Evolutionary conservation across 2,329 filamentous ascomycete species (phyloP).

Genomic region (Colletotrichum sp.): DNA sequence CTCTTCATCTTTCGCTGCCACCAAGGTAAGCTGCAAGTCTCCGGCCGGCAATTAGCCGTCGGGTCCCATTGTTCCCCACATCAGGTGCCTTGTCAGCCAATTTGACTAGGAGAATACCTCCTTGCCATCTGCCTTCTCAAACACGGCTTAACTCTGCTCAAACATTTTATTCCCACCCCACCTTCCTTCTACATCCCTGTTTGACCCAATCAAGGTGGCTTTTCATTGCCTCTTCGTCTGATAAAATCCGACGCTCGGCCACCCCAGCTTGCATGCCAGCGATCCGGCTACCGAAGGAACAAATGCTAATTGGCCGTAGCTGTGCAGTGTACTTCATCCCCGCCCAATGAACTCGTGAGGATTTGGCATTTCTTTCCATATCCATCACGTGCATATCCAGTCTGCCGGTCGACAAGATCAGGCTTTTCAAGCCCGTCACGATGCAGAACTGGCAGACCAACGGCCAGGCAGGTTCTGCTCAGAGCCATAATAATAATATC

Average conservation of each 20-base stretch:
- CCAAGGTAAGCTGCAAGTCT: conserved; percentile 16
- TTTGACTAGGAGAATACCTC: neutral
- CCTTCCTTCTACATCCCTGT: neutral
- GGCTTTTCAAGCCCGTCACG: neutral
- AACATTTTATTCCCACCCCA: neutral
- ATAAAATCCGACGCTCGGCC: conserved; percentile 2
- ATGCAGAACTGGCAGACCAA: conserved; percentile 25
- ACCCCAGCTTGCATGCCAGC: neutral
- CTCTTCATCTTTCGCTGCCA: neutral
- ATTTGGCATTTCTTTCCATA: neutral
- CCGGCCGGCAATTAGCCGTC: conserved; percentile 12
- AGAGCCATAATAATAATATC: conserved; percentile 21
- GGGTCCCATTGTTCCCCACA: neutral
- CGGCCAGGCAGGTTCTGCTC: conserved; percentile 16
- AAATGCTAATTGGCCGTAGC: conserved; percentile 15
- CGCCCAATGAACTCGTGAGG: conserved; percentile 15
- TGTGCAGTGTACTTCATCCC: conserved; percentile 6
- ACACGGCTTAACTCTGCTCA: neutral
- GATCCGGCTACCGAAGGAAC: neutral
- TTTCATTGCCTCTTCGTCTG: neutral
- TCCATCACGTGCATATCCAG: conserved; percentile 2
- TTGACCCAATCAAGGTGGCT: conserved; percentile 3
- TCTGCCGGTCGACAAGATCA: neutral
- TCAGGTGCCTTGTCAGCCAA: neutral
- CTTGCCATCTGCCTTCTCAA: neutral